Evolutionary conservation across 345 rosid species (phyloP), one percentile per base, ranked within the genome.

Genomic region (Eucalyptus polybractea): DNA sequence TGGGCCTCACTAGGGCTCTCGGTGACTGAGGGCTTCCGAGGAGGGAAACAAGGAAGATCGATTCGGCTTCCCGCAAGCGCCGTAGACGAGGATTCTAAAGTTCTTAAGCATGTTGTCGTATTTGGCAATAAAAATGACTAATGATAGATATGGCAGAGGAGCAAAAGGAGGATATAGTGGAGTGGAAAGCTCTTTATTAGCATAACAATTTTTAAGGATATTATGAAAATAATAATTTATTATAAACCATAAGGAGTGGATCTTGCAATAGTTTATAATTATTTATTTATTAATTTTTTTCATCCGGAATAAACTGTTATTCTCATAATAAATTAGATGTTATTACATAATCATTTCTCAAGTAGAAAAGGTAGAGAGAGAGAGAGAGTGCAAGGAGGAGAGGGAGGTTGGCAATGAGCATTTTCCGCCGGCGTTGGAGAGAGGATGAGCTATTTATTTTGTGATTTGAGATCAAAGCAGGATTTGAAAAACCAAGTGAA

Each of bases 161-260:
- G n/a, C n/a, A n/a, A n/a, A n/a, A 53, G 44, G 87, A 89, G 25
- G 25, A 53, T 19, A 53, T 5, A 7, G 0, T 7, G 5, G 58
- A 53, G 24, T 53, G 2, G 24, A 53, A 53, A 53, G 10, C 0
- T 53, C 25, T 53, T 19, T 53, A 0, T 0, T 19, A 19, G 24
- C 24, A 3, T 53, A 53, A 53, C 2, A 53, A 3, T 19, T 53
- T 1, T 53, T 19, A 53, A 53, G 24, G 0, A 50, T 53, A 17
- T 2, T 1, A 1, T 7, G 2, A 3, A 1, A 53, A 53, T 53
- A 53, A 19, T 0, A 53, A 0, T 53, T 19, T 19, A 0, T 53
- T 53, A 0, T 51, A 0, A 3, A 1, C 8, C 0, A 53, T 1
- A 17, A 53, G 0, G 2, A 53, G 2, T 53, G 2, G 1, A 53